Evolutionary conservation across 139 green algal genomes (phyloP), one percentile per base, ranked within the genome.

Genomic region (Picochlorum sp.): DNA sequence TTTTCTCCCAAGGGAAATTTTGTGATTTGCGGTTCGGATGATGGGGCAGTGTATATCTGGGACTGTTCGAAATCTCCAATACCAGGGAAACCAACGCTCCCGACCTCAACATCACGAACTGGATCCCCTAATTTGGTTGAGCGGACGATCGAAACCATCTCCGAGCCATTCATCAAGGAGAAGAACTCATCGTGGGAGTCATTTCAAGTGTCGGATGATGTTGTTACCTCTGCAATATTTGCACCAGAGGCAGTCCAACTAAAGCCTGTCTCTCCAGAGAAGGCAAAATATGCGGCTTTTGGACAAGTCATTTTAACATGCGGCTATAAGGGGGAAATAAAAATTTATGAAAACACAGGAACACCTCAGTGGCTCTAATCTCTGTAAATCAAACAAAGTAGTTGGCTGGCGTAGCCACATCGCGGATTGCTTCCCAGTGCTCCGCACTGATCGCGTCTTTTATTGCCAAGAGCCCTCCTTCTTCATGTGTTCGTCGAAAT

Each of bases 31-130:
- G 87, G 87, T 28, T 83, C 69, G 3, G 87, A 94, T 61, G 85
- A 92, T 67, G 87, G 87, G 20, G 81, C 67, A 62, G 82, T 88
- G 32, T 92, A 87, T 65, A 15, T 91, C 16, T 94, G 87, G 87
- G 24, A 70, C 15, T 57, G 16, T 8, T 56, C 16, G 1, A 34
- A 28, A n/a, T 49, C 49, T 11, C 16, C 30, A 5, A 57, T 15
- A 20, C 23, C 30, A 58, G 45, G 24, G 20, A 21, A 58, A 14
- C 44, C 15, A 47, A 23, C 16, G 45, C 20, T 21, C 23, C 44
- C 34, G 8, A 41, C 34, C 32, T 50, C 62, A 3, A 41, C 28
- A 45, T 20, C 16, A n/a, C 13, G 10, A 23, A 16, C 21, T 15
- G 21, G 4, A 30, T 38, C 51, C 10, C 21, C 23, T 21, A 59